A percentile compares a stretch with the other conserved stretches of the same genome.
These are phyloP conservation scores for Plenodomus tracheiphilus DNA, from an alignment of 2,329 filamentous ascomycete species.

Conservation along the genomic window DNA sequence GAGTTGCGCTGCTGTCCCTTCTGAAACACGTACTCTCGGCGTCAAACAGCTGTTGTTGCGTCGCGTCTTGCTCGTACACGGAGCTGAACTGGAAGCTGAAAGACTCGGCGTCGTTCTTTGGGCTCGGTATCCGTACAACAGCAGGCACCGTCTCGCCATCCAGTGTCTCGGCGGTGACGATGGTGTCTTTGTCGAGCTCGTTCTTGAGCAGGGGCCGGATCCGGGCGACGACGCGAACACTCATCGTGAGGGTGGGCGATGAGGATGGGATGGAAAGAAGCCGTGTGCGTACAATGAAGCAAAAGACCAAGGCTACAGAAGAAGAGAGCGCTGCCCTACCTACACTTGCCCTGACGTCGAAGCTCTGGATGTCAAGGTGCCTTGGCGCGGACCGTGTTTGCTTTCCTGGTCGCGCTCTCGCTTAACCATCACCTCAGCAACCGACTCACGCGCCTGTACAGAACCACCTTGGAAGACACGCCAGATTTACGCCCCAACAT, in stretches of 20 bases:
- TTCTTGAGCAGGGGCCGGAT: slow-evolving; percentile 85
- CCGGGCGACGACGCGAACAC: slow-evolving; percentile 86
- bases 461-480: slow-evolving; percentile 11
- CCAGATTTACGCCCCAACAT: slow-evolving; percentile 24
- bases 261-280: slow-evolving; percentile 4
- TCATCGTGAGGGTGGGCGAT: slow-evolving; percentile 37
- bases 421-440: slow-evolving; percentile 23
- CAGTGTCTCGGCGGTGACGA: slow-evolving; percentile 66
- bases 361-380: slow-evolving; percentile 24
- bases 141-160: slow-evolving; percentile 52
- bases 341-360: slow-evolving; percentile 34
- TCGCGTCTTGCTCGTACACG: slow-evolving; percentile 79
- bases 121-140: slow-evolving; percentile 86
- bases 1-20: slow-evolving; percentile 4
- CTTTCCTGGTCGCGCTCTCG: slow-evolving; percentile 20
- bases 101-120: slow-evolving; percentile 87
- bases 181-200: slow-evolving; percentile 85
- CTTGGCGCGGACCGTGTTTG: slow-evolving; percentile 27
- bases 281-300: slow-evolving; percentile 14
- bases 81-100: slow-evolving; percentile 95
- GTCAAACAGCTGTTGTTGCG: slow-evolving; percentile 87
- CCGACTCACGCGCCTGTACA: slow-evolving; percentile 14
- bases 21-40: slow-evolving; percentile 68
- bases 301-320: slow-evolving; percentile 28
- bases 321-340: slow-evolving; percentile 34